Percentiles rank a stretch among this genome's conserved stretches.
Evolutionary conservation across 1,284 basidiomycete species (phyloP).

Genomic region (Ustilago loliicola): DNA sequence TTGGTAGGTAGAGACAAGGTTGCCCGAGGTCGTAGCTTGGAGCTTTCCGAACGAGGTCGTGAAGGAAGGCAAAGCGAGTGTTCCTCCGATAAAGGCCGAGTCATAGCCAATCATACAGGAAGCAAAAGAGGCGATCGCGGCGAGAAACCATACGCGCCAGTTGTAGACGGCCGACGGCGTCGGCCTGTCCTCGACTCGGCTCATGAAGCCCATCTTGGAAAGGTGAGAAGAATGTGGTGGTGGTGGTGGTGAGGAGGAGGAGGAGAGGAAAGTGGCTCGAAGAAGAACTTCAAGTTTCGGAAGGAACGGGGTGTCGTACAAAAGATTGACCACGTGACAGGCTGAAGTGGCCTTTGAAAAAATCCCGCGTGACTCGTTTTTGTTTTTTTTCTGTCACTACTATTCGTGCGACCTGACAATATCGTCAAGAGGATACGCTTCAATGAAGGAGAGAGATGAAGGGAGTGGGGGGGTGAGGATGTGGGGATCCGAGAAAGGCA

Average conservation of each 20-base stretch:
- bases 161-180: slow-evolving; percentile 75
- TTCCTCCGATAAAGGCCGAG: slow-evolving; percentile 73
- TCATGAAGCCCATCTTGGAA: slow-evolving; percentile 40
- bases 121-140: slow-evolving; percentile 72
- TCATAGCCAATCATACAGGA: slow-evolving; percentile 73
- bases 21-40: slow-evolving; percentile 70
- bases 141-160: slow-evolving; percentile 72
- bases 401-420: too few species aligned
- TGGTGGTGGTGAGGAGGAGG: neutral
- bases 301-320: too few species aligned
- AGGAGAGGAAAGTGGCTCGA: neutral
- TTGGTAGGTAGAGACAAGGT: slow-evolving; percentile 74
- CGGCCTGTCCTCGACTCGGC: slow-evolving; percentile 71
- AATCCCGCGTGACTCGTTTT: slow-evolving; percentile 8
- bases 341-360: too few species aligned
- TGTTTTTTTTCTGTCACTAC: neutral
- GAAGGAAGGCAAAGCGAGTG: slow-evolving; percentile 73
- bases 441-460: slow-evolving; percentile 7
- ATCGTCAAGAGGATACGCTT: too few species aligned
- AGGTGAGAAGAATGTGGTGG: neutral
- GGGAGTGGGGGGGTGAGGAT: slow-evolving; percentile 3
- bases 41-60: slow-evolving; percentile 71
- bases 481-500: neutral
- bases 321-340: too few species aligned
- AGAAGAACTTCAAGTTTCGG: neutral